Conservation (phyloP, 768 basidiomycete species). For the Artomyces pyxidatus region DNA sequence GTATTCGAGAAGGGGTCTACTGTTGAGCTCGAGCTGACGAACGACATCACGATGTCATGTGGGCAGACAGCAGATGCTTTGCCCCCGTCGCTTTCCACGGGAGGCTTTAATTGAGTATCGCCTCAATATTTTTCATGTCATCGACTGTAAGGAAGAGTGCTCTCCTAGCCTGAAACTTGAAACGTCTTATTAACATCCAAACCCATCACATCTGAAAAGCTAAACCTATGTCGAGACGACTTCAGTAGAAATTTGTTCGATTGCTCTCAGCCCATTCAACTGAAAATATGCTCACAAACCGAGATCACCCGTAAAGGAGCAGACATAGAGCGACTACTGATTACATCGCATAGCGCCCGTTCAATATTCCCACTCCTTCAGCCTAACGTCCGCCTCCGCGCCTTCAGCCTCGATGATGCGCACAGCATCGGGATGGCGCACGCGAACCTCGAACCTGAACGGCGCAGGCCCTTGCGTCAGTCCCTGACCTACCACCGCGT, state of each 20-base stretch:
- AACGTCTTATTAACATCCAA: too few species aligned
- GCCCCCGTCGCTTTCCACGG: slow-evolving; percentile 60
- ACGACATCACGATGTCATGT: slow-evolving; percentile 44
- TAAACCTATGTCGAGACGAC: too few species aligned
- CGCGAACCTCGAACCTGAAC: not conserved
- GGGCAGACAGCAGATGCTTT: slow-evolving; percentile 37
- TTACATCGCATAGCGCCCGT: too few species aligned
- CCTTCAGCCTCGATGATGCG: slow-evolving; percentile 5
- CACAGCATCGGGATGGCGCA: not conserved
- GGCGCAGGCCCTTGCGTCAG: slow-evolving; percentile 1
- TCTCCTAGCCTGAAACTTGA: too few species aligned
- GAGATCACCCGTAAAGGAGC: too few species aligned
- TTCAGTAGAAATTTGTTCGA: too few species aligned
- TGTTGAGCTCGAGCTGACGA: slow-evolving; percentile 48
- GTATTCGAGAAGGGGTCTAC: slow-evolving; percentile 45
- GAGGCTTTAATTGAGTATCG: slow-evolving; percentile 30
- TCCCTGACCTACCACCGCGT: not conserved
- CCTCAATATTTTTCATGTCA: slow-evolving; percentile 4
- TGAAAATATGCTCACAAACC: too few species aligned
- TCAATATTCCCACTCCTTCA: slow-evolving; percentile 8
- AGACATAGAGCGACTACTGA: too few species aligned
- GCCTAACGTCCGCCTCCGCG: slow-evolving; percentile 5
- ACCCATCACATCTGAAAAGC: too few species aligned
- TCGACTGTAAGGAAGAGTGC: too few species aligned
- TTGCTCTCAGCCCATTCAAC: too few species aligned